These are phyloP conservation scores for Lactarius quietus DNA, from an alignment of 768 basidiomycete genomes.

Conservation along the genomic window DNA sequence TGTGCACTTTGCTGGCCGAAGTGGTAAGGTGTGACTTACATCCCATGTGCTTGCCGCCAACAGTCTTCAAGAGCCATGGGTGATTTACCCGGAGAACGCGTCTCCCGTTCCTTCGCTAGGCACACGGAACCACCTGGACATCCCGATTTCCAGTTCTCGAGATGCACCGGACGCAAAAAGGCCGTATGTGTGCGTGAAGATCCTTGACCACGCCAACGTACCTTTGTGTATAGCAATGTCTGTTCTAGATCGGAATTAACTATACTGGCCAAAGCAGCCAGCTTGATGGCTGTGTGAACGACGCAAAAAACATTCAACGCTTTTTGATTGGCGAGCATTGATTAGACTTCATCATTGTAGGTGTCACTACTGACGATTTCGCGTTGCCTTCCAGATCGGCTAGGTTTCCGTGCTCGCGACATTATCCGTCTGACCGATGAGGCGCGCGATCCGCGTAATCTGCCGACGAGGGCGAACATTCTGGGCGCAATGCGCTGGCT, in stretches of 20 bases:
- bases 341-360: too few relatives aligned
- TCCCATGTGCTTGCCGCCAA: not conserved
- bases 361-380: not conserved
- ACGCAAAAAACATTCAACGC: conserved; percentile 42
- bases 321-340: conserved; percentile 36
- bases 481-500: conserved; percentile 50
- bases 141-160: conserved; percentile 38
- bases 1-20: not conserved
- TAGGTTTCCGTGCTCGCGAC: conserved; percentile 41
- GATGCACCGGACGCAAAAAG: conserved; percentile 44
- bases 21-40: conserved; percentile 2
- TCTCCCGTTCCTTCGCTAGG: not conserved
- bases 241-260: conserved; percentile 42
- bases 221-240: not conserved
- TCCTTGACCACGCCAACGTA: not conserved
- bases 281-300: conserved; percentile 48
- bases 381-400: conserved; percentile 31
- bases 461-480: conserved; percentile 48
- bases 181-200: conserved; percentile 36
- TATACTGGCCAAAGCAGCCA: conserved; percentile 39
- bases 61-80: not conserved
- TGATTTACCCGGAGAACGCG: not conserved
- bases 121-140: conserved; percentile 8
- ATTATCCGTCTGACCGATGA: conserved; percentile 51
- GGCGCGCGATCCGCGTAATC: conserved; percentile 34